Conservation (phyloP, 2,329 filamentous ascomycete species). For the Colletotrichum sp. region DNA sequence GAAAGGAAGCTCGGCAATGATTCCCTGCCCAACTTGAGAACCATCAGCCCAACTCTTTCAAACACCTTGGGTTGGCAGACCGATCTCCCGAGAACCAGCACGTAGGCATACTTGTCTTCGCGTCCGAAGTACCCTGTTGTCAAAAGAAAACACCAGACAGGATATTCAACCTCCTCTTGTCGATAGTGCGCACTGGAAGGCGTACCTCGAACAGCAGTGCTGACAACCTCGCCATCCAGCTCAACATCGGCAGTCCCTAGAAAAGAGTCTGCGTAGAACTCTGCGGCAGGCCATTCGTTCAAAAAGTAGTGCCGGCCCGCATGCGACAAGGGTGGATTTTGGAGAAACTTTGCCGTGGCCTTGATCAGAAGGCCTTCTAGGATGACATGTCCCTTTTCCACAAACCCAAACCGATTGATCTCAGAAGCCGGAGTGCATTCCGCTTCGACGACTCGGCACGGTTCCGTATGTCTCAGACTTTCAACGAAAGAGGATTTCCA, state of each 20-base stretch:
- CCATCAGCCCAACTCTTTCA: background rate
- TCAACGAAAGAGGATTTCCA: background rate
- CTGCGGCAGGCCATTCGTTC: background rate
- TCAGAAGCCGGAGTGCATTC: background rate
- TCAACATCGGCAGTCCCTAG: background rate
- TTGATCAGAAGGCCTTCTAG: background rate
- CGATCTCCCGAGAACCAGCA: background rate
- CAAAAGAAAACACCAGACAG: background rate
- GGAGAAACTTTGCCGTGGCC: background rate
- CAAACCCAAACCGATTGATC: background rate
- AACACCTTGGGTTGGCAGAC: rapidly evolving
- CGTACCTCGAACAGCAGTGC: background rate
- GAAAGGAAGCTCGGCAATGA: background rate
- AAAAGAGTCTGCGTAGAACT: background rate
- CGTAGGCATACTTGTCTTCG: background rate
- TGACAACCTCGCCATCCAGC: background rate
- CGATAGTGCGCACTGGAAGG: too few relatives aligned
- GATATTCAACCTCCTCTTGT: background rate
- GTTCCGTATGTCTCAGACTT: background rate
- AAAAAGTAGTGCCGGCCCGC: background rate
- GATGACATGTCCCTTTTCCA: background rate
- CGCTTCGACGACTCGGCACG: background rate
- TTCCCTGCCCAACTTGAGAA: background rate
- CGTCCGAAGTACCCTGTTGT: rapidly evolving
- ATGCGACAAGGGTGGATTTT: background rate